Percentiles rank a stretch among this genome's conserved stretches.
Conservation (phyloP, 2,329 filamentous ascomycete genomes). For the Sarocladium oryzae region DNA sequence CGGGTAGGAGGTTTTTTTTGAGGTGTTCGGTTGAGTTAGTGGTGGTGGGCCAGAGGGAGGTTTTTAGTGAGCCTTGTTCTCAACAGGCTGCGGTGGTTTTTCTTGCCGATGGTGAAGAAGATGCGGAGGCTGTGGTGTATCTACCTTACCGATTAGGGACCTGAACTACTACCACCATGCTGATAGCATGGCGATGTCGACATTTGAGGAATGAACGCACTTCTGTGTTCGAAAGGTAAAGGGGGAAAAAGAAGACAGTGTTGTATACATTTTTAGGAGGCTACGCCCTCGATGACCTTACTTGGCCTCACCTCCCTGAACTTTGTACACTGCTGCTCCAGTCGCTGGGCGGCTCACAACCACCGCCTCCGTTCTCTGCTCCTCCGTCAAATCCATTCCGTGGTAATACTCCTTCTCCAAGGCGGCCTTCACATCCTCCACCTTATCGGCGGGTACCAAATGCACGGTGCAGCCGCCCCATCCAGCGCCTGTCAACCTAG, state of each 20-base stretch:
- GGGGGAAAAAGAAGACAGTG: no score
- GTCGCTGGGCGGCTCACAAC: conserved; percentile 84
- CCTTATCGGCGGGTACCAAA: conserved; percentile 76
- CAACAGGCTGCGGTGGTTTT: no score
- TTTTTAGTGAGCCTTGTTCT: no score
- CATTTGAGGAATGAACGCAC: no score
- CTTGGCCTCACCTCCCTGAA: conserved; percentile 19
- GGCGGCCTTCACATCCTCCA: conserved; percentile 68
- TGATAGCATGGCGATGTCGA: no score
- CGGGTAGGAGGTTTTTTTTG: not conserved
- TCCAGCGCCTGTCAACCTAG: conserved; percentile 82
- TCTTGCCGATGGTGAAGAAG: not conserved
- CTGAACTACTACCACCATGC: no score
- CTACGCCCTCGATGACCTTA: no score
- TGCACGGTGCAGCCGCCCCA: conserved; percentile 98
- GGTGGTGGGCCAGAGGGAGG: not conserved
- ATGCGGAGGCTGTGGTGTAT: no score
- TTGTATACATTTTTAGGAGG: no score
- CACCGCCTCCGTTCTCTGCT: conserved; percentile 72
- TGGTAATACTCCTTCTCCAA: conserved; percentile 79
- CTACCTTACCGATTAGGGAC: no score
- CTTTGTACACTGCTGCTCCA: conserved; percentile 53
- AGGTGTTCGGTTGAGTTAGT: not conserved
- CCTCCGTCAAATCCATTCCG: conserved; percentile 56
- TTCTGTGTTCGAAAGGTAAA: no score